Conservation (phyloP, 2,329 filamentous ascomycete genomes). For the Metarhizium sp. region DNA sequence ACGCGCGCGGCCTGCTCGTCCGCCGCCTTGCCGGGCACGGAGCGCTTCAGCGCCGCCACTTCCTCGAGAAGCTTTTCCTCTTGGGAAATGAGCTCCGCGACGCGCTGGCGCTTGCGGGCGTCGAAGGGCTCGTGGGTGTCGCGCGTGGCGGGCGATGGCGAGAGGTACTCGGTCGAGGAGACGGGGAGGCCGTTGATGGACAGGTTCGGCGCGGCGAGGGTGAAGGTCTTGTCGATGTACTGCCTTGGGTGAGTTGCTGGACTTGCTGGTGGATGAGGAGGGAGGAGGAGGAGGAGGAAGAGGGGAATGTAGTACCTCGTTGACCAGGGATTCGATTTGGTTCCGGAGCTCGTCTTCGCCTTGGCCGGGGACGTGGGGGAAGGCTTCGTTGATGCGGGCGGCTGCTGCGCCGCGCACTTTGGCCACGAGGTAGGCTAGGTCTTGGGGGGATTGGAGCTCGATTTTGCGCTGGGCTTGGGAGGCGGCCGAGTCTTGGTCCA, state of each 20-base stretch:
- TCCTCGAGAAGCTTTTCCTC: constrained; percentile 57
- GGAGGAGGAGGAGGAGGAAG: too few species aligned
- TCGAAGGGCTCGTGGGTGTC: constrained; percentile 51
- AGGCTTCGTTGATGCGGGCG: constrained; percentile 56
- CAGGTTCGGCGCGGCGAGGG: constrained; percentile 48
- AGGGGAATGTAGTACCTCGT: constrained; percentile 33
- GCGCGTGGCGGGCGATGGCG: constrained; percentile 19
- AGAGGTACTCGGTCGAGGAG: constrained; percentile 26
- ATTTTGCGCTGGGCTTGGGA: constrained; percentile 57
- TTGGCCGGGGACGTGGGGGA: constrained; percentile 50
- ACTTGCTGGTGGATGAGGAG: not conserved
- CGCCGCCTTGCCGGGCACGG: constrained; percentile 37
- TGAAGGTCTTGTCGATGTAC: constrained; percentile 55
- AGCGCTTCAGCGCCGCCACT: constrained; percentile 50
- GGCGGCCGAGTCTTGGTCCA: constrained; percentile 25
- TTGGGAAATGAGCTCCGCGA: constrained; percentile 50
- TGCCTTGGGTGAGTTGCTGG: constrained; percentile 15
- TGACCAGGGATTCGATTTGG: constrained; percentile 49
- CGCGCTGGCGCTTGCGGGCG: constrained; percentile 45
- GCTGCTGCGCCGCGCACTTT: constrained; percentile 61
- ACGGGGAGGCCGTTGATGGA: constrained; percentile 52
- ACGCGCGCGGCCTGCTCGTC: constrained; percentile 30
- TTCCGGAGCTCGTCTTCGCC: constrained; percentile 47
- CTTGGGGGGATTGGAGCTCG: constrained; percentile 68
- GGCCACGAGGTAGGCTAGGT: constrained; percentile 59